Conservation (phyloP, 2,329 filamentous ascomycete genomes). For the Colletotrichum limetticola region DNA sequence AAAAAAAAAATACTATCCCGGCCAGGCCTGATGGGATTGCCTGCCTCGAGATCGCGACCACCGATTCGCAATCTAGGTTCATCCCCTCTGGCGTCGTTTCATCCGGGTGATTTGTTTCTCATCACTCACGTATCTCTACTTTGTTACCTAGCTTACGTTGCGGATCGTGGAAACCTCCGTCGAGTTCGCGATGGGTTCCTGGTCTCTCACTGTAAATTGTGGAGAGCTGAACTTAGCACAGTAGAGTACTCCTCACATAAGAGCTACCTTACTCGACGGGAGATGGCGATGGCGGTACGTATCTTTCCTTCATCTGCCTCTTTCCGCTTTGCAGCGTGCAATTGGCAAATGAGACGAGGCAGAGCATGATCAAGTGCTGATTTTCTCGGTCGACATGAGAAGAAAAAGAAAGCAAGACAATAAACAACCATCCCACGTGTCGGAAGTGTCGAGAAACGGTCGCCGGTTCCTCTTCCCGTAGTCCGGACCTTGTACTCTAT, state of each 20-base stretch:
- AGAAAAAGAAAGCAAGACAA: background rate
- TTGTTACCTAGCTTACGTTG: background rate
- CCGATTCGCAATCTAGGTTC: conserved; percentile 4
- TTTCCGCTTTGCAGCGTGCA: background rate
- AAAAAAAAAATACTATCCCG: background rate
- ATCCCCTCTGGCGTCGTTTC: conserved; percentile 15
- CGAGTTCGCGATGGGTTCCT: background rate
- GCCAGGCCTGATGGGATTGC: background rate
- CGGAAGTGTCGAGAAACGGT: background rate
- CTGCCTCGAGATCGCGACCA: conserved; percentile 2
- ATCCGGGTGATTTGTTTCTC: conserved; percentile 23
- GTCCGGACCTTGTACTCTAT: no score
- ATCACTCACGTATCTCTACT: background rate
- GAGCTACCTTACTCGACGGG: background rate
- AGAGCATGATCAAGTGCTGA: background rate
- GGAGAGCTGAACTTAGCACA: background rate
- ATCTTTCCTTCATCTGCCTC: background rate
- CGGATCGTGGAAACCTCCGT: background rate
- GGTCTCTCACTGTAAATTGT: conserved; percentile 10
- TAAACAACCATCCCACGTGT: background rate
- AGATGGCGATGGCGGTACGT: background rate
- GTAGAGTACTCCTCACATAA: background rate
- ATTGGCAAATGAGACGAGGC: background rate
- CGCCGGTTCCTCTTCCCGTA: background rate
- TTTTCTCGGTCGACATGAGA: background rate